Evolutionary conservation across 345 rosid genomes (phyloP), one percentile per base, ranked within the genome.

Genomic region (Capsella bursapastoris): DNA sequence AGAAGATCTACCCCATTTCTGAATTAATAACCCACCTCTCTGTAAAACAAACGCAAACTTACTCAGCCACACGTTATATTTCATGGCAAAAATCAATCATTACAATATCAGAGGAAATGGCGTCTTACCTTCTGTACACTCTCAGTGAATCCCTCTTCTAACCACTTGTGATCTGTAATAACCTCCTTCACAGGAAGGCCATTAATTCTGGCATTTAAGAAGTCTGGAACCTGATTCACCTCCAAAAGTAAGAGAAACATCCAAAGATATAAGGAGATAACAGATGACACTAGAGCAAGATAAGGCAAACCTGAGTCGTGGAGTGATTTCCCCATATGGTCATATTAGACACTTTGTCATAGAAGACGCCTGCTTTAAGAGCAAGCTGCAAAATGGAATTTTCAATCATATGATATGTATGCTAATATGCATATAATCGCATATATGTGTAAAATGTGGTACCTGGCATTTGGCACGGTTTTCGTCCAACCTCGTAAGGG

Each of bases 291-390:
- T 22, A 63, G 32, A 74, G 51, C 0, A 68, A 12, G 18, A 32
- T 15, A 40, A 61, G 40, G 9, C 34, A 59, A 50, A 94, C 97
- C 99, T 95, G 97, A 74, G 99, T 95, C 9, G 96, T 95, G 2
- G 99, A 95, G 83, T 95, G 99, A 78, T 95, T 95, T 67, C 99
- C 99, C 99, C 99, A 95, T 34, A 95, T 92, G 75, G 99, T 90
- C 92, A 90, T 59, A 64, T 90, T 92, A 37, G 99, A 95, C 63
- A 95, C 99, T 80, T 89, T 86, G 74, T 95, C 99, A 16, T 95
- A 95, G 82, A 95, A 95, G 45, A 90, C 97, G 2, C 97, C 97
- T 8, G 99, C 97, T 85, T 91, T 95, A 40, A 89, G 85, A 15
- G 99, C 99, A 52, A 95, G 92, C 99, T 95, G 86, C 82, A 82